phyloP scores from a whole-genome alignment of 768 basidiomycete species.

The Mycena olivaceomarginata region DNA sequence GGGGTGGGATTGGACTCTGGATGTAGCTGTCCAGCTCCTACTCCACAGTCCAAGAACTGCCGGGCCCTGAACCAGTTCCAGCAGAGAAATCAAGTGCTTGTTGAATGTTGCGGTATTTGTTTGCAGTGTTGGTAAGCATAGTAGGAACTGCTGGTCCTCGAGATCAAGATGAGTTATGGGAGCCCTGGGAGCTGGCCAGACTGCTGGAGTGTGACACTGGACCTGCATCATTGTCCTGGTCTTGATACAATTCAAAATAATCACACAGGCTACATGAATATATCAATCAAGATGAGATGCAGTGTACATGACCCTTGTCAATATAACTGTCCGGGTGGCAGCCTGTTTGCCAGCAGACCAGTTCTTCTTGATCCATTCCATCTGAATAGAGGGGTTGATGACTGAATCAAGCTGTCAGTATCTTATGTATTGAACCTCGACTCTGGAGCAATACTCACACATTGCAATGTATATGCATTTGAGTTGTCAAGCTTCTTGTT shows the following conservation, averaged over 20 bases:
- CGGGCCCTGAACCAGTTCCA: conserved; percentile 15
- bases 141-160: conserved; percentile 17
- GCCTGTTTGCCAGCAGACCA: background rate
- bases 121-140: conserved; percentile 15
- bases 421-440: background rate
- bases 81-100: conserved; percentile 17
- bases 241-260: conserved; percentile 12
- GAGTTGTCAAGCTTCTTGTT: conserved; percentile 10
- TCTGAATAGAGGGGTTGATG: conserved; percentile 12
- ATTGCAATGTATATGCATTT: conserved; percentile 18
- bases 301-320: conserved; percentile 11
- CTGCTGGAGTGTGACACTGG: conserved; percentile 10
- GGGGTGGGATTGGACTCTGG: conserved; percentile 1
- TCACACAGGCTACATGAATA: background rate
- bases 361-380: conserved; percentile 13
- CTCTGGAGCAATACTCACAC: conserved; percentile 11
- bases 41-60: conserved; percentile 23
- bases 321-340: too few relatives aligned
- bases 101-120: conserved; percentile 21
- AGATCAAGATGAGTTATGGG: conserved; percentile 20
- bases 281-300: conserved; percentile 7
- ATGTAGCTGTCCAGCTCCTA: conserved; percentile 18
- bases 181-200: conserved; percentile 13
- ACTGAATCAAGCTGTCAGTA: background rate
- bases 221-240: conserved; percentile 3